Base-by-base conservation (phyloP, 305 asterid genomes). In the Caryopteris hybrid region DNA sequence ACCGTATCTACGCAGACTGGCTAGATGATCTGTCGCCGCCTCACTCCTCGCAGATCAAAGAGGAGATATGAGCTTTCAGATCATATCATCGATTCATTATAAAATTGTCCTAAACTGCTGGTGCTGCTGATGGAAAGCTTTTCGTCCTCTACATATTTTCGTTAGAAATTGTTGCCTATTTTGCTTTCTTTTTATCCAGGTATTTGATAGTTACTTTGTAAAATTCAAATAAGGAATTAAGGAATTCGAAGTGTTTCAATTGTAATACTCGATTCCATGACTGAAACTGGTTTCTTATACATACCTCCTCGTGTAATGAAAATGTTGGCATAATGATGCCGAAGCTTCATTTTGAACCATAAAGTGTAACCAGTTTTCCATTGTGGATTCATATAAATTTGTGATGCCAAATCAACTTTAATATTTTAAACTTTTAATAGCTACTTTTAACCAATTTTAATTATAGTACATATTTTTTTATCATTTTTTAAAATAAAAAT, bases 1-100 rank as follows among this genome's bases (percentile, higher is more conserved):
- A 78, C 39, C 83, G 81, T 5, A 86, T 90, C 1, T 92, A 92
- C 43, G 97, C 83, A 1, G 97, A 90, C 63, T 92, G 97, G 98
- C 51, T 85, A 8, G 91, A 90, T 21, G 88, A 81, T 58, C 64
- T 63, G 23, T 68, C 85, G 8, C 87, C 92, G 2, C 94, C 85
- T 6, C 72, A 66, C 55, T 45, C 69, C 61, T 67, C 75, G 2
- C 81, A 82, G 1, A n/a, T 11, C 41, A 31, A 41, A 20, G 76
- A 71, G 17, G 71, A 64, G 20, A 21, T 55, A 14, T 48, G 61
- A 68, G 27, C 29, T 42, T 42, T 50, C 31, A 16, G 38, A 22
- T 29, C 9, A 18, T n/a, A n/a, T n/a, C 11, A 20, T 57, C 10
- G 45, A 20, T 60, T 3, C 6, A 46, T 6, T 5, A 52, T 2